These are phyloP conservation scores for Cyberlindnera americana DNA, from an alignment of 805 yeast genomes.

Conservation along the genomic window DNA sequence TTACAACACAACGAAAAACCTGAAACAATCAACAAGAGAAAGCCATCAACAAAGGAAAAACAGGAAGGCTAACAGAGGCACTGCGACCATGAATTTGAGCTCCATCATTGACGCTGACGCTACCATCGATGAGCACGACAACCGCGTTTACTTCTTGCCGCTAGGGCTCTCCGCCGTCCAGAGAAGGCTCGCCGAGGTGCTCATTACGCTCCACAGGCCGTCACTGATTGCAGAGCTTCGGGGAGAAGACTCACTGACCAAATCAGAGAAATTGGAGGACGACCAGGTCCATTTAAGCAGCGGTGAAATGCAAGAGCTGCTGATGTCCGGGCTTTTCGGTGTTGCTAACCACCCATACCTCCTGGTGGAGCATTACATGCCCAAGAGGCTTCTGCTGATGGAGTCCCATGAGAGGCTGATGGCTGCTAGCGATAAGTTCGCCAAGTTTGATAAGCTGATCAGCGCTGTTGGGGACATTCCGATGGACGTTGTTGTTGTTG, in stretches of 20 bases:
- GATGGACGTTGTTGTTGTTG: constrained; percentile 44
- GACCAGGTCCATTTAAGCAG: constrained; percentile 10
- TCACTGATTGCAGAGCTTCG: constrained; percentile 27
- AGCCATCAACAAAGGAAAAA: neutral
- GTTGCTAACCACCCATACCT: constrained; percentile 65
- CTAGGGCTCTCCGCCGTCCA: constrained; percentile 43
- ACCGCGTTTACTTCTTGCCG: constrained; percentile 32
- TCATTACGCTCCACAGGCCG: constrained; percentile 40
- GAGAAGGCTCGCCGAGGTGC: constrained; percentile 39
- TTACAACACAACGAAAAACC: too few species aligned
- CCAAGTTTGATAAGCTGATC: constrained; percentile 45
- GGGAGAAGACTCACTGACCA: constrained; percentile 2
- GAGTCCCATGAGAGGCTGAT: constrained; percentile 56
- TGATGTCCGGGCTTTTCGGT: constrained; percentile 44
- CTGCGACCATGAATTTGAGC: constrained; percentile 13
- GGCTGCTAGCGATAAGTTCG: constrained; percentile 57
- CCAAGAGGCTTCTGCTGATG: constrained; percentile 62
- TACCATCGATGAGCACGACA: constrained; percentile 1
- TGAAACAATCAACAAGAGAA: constrained; percentile 25
- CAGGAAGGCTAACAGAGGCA: neutral
- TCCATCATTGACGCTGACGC: constrained; percentile 12
- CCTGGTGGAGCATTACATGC: constrained; percentile 73
- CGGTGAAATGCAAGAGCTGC: constrained; percentile 37
- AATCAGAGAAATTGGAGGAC: constrained; percentile 1
- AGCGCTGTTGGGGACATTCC: constrained; percentile 15